Percentiles rank a stretch among this genome's conserved stretches.
phyloP scores from a whole-genome alignment of 192 early-diverging fungal genomes.

The Coemansia sp. region DNA sequence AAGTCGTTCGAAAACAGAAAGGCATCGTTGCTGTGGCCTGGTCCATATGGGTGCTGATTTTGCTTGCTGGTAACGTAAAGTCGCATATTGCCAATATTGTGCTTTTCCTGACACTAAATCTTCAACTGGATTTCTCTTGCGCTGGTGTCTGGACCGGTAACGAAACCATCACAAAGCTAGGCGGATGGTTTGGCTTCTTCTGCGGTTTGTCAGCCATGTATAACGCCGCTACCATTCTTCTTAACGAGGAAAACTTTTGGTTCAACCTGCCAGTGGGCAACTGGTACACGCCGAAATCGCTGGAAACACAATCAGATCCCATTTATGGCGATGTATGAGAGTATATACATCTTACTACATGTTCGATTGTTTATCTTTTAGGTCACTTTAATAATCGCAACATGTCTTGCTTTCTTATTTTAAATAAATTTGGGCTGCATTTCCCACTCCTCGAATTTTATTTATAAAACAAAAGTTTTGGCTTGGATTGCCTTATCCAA shows the following conservation, averaged over 20 bases:
- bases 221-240: slow-evolving; percentile 45
- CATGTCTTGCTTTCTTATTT: too few species aligned
- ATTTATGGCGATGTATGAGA: slow-evolving; percentile 1
- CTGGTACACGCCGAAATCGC: slow-evolving; percentile 41
- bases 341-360: not conserved
- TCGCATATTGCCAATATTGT: slow-evolving; percentile 45
- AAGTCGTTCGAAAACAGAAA: slow-evolving; percentile 30
- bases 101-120: slow-evolving; percentile 41
- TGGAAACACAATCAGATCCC: slow-evolving; percentile 3
- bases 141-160: slow-evolving; percentile 33
- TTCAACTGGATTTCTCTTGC: slow-evolving; percentile 36
- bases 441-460: not conserved
- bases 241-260: slow-evolving; percentile 55
- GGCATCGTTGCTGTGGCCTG: slow-evolving; percentile 37
- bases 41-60: slow-evolving; percentile 48
- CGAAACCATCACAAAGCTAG: slow-evolving; percentile 26
- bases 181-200: slow-evolving; percentile 55
- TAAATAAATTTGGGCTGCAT: not conserved
- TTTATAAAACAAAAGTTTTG: not conserved
- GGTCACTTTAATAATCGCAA: too few species aligned
- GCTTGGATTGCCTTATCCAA: not conserved
- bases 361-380: too few species aligned
- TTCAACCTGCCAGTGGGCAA: slow-evolving; percentile 53
- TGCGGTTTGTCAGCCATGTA: slow-evolving; percentile 52
- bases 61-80: slow-evolving; percentile 50